Evolutionary conservation across 169 alveolate genomes (phyloP), one percentile per base, ranked within the genome.

Genomic region (Eimeria falciformis): DNA sequence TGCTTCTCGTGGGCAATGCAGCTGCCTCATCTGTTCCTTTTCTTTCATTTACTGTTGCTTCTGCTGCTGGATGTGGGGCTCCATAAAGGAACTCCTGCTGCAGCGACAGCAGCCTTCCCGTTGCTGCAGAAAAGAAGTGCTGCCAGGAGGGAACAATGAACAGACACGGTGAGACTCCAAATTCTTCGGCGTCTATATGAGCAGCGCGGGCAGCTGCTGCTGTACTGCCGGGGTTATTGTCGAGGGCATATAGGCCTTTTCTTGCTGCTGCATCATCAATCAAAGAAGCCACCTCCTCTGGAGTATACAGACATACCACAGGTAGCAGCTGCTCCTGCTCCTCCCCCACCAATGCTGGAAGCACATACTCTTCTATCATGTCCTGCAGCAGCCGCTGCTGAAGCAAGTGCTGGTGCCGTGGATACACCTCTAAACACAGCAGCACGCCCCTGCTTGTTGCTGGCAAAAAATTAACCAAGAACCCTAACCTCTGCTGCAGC

Each of bases 401-500:
- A 17, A 81, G 89, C 7, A 55, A 27, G 43, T 81, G 77, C 75
- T 81, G 89, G n/a, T 29, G 56, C 25, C 27, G 71, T 45, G 77
- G 73, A 33, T 71, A 56, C 37, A 81, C 37, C 73, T 81, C 89
- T 21, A 81, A 75, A 45, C 89, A 81, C 58, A 81, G 37, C 77
- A 81, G 17, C 12, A 37, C 75, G 27, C 89, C 89, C 23, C 47
- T 65, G 7, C 75, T 14, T 33, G 89, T 17, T 50, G 50, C 75
- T 21, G 75, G 77, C 55, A 81, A 12, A 50, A 81, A 65, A 29
- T 55, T 56, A 4, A 50, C 77, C 0, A 81, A 55, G 77, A 43
- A 81, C 40, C 89, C 58, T 55, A 81, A 53, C 37, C 89, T 71
- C 27, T 56, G 21, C 89, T 81, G 89, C 77, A 81, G 89, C 55